Conservation (phyloP, 495 filamentous ascomycete species). For the Mycothermus thermophilus region DNA sequence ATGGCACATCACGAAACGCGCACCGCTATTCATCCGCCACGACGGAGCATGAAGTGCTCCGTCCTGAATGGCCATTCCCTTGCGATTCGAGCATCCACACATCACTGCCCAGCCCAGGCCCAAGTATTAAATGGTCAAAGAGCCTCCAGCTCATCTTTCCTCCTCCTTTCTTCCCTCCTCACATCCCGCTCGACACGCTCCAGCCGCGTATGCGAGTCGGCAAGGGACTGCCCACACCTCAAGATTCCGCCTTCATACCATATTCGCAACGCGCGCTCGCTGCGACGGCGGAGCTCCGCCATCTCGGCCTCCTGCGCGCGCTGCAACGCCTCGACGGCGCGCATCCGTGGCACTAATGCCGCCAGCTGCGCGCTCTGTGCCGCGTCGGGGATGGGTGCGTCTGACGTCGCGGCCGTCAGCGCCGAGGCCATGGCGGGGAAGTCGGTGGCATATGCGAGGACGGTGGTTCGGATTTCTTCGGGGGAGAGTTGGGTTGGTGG, state of each 20-base stretch:
- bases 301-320: conserved; percentile 57
- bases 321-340: conserved; percentile 51
- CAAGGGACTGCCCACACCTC: conserved; percentile 54
- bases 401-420: conserved; percentile 56
- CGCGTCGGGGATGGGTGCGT: conserved; percentile 62
- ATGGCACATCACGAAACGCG: no score
- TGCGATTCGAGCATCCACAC: no score
- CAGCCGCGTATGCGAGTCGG: conserved; percentile 57
- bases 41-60: no score
- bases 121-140: no score
- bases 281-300: conserved; percentile 55
- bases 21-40: no score
- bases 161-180: conserved; percentile 24
- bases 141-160: neutral
- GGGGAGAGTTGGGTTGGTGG: conserved; percentile 28
- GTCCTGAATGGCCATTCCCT: no score
- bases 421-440: conserved; percentile 68
- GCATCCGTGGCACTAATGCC: conserved; percentile 55
- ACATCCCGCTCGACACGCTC: conserved; percentile 53
- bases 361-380: conserved; percentile 52
- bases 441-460: conserved; percentile 58
- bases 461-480: conserved; percentile 45
- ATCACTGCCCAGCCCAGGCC: no score
- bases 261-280: conserved; percentile 52
- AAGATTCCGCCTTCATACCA: conserved; percentile 72